These are phyloP conservation scores for Copromyces sp. DNA, from an alignment of 495 filamentous ascomycete genomes.

Conservation along the genomic window DNA sequence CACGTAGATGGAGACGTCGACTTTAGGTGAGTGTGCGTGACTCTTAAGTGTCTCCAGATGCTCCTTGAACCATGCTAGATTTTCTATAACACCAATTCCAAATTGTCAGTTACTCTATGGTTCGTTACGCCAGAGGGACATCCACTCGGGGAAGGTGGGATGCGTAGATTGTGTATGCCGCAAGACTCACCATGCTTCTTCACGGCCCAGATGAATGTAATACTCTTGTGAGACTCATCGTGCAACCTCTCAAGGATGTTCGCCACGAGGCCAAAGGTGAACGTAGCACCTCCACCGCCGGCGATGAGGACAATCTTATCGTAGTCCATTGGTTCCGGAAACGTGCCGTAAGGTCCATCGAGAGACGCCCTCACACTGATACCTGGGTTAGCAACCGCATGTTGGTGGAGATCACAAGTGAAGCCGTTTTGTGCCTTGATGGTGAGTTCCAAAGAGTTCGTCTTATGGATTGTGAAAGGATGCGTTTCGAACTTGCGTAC, in stretches of 20 bases:
- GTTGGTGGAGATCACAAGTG: conserved; percentile 42
- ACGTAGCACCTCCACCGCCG: conserved; percentile 49
- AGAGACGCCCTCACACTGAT: conserved; percentile 38
- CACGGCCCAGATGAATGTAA: conserved; percentile 47
- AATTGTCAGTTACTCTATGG: neutral
- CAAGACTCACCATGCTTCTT: conserved; percentile 35
- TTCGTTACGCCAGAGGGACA: no score
- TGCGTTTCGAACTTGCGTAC: conserved; percentile 48
- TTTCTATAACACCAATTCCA: conserved; percentile 3
- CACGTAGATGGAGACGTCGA: conserved; percentile 38
- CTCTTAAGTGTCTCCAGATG: conserved; percentile 35
- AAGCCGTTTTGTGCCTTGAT: conserved; percentile 47
- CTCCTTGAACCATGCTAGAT: conserved; percentile 42
- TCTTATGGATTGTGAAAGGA: conserved; percentile 52
- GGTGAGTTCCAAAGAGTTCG: conserved; percentile 42
- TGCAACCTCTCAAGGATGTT: conserved; percentile 38
- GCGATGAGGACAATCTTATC: conserved; percentile 50
- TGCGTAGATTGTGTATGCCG: neutral
- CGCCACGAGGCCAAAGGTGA: conserved; percentile 44
- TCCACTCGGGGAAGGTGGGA: no score
- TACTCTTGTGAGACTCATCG: conserved; percentile 30
- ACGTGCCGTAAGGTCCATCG: conserved; percentile 49
- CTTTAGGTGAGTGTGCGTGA: conserved; percentile 32
- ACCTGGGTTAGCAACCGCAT: conserved; percentile 40
- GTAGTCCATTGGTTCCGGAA: conserved; percentile 44